Percentiles rank a stretch among this genome's conserved stretches.
phyloP scores from a whole-genome alignment of 495 filamentous ascomycete species.

The Lindgomyces ingoldianus region DNA sequence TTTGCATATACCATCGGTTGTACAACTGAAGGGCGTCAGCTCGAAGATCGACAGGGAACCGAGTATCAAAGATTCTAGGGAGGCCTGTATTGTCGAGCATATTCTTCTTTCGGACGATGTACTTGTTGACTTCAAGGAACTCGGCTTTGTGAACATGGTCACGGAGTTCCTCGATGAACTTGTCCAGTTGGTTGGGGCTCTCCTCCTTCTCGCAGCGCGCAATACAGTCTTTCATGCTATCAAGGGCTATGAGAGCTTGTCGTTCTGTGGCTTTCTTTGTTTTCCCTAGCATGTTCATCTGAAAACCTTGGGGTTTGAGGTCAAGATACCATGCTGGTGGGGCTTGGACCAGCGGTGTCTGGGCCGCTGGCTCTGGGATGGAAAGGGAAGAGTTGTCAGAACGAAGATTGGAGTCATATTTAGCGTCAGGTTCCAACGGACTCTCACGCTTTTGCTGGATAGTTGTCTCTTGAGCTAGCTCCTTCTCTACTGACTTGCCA shows the following conservation, averaged over 20 bases:
- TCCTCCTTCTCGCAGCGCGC: conserved; percentile 1
- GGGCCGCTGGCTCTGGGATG: too few species aligned
- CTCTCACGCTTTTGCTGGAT: too few species aligned
- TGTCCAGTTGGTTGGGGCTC: not conserved
- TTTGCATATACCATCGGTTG: conserved; percentile 45
- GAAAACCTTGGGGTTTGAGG: too few species aligned
- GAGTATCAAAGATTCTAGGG: conserved; percentile 40
- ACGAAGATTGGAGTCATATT: too few species aligned
- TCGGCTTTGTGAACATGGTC: conserved; percentile 31
- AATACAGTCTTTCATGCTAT: conserved; percentile 14
- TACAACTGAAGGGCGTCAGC: conserved; percentile 48
- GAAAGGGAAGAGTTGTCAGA: too few species aligned
- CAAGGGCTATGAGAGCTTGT: not conserved
- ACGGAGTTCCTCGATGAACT: conserved; percentile 19
- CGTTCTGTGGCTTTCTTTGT: not conserved
- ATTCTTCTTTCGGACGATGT: conserved; percentile 4
- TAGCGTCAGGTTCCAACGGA: too few species aligned
- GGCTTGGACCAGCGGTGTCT: too few species aligned
- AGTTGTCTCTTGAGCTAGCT: too few species aligned
- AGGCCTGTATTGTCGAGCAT: conserved; percentile 48
- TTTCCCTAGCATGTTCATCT: not conserved
- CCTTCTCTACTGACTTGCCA: too few species aligned
- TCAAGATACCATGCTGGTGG: too few species aligned
- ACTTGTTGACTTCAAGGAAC: conserved; percentile 18
- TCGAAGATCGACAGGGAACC: conserved; percentile 48